A percentile compares a stretch with the other conserved stretches of the same genome.
Conservation (phyloP, 176 grass and related monocot species). For the Oryza punctata region DNA sequence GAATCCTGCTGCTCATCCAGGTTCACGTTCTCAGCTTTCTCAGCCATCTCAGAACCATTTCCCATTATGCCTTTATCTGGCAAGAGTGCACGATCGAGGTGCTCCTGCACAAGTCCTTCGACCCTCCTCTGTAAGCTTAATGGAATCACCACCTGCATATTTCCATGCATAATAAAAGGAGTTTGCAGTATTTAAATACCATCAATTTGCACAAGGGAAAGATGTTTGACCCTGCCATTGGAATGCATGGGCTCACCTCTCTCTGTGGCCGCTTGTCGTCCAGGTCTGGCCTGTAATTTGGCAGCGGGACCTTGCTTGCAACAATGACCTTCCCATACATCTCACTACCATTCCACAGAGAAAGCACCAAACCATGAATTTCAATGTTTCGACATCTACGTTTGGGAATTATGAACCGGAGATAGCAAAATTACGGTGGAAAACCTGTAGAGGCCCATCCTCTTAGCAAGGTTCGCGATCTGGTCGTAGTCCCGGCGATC, state of each 20-base stretch:
- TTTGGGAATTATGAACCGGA: neutral
- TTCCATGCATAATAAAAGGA: slow-evolving; percentile 23
- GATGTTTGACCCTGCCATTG: neutral
- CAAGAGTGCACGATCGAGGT: slow-evolving; percentile 68
- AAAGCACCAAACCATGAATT: neutral
- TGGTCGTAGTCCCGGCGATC: slow-evolving; percentile 88
- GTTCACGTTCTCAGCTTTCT: slow-evolving; percentile 42
- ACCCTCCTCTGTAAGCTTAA: slow-evolving; percentile 96
- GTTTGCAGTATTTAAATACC: neutral
- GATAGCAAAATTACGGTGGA: neutral
- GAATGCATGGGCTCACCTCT: slow-evolving; percentile 49
- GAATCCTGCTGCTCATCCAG: slow-evolving; percentile 68
- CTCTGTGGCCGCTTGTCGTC: slow-evolving; percentile 93
- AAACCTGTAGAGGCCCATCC: slow-evolving; percentile 90
- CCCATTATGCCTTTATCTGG: slow-evolving; percentile 36
- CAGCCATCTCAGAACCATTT: slow-evolving; percentile 23
- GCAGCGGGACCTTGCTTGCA: slow-evolving; percentile 91
- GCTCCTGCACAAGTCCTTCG: slow-evolving; percentile 82
- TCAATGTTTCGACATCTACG: neutral
- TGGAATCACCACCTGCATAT: slow-evolving; percentile 79
- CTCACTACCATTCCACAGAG: slow-evolving; percentile 53
- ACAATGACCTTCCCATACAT: slow-evolving; percentile 88
- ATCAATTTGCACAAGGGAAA: slow-evolving; percentile 19
- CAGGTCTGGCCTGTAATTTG: slow-evolving; percentile 89
- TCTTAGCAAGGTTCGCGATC: slow-evolving; percentile 77